Conservation (phyloP, 139 green algal species). For the Chlamydomonas sp. region DNA sequence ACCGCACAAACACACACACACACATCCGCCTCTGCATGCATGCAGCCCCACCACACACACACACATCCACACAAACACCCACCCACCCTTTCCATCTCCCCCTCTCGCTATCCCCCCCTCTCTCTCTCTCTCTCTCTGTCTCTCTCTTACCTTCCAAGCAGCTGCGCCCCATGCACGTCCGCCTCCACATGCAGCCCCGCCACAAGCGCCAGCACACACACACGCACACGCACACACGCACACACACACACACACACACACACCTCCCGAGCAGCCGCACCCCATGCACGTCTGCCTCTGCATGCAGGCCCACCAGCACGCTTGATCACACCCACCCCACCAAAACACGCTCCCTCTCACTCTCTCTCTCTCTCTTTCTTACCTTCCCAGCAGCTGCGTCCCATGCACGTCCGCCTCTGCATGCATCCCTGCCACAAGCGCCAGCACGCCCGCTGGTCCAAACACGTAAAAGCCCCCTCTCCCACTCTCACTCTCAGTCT, state of each 20-base stretch:
- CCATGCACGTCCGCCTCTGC: too few species aligned
- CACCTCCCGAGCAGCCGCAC: too few species aligned
- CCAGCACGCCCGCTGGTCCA: conserved; percentile 52
- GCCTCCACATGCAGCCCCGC: conserved; percentile 40
- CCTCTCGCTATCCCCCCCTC: not conserved
- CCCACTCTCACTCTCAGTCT: conserved; percentile 75
- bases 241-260: not conserved
- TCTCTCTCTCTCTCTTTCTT: not conserved
- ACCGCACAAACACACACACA: too few species aligned
- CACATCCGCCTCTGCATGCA: too few species aligned
- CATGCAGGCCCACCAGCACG: not conserved
- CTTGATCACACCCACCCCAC: too few species aligned
- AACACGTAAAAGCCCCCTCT: conserved; percentile 54
- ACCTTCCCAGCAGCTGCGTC: not conserved
- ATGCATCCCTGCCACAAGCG: not conserved
- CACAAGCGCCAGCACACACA: conserved; percentile 33
- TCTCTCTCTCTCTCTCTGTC: not conserved
- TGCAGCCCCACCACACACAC: not conserved
- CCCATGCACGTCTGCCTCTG: not conserved
- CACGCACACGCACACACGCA: not conserved
- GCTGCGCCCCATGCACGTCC: conserved; percentile 40
- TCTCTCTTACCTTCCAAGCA: not conserved
- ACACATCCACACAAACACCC: conserved; percentile 1
- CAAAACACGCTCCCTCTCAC: not conserved
- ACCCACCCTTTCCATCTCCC: not conserved